Base-by-base conservation (phyloP, 257 asterid genomes). In the Lycium ferocissimum region DNA sequence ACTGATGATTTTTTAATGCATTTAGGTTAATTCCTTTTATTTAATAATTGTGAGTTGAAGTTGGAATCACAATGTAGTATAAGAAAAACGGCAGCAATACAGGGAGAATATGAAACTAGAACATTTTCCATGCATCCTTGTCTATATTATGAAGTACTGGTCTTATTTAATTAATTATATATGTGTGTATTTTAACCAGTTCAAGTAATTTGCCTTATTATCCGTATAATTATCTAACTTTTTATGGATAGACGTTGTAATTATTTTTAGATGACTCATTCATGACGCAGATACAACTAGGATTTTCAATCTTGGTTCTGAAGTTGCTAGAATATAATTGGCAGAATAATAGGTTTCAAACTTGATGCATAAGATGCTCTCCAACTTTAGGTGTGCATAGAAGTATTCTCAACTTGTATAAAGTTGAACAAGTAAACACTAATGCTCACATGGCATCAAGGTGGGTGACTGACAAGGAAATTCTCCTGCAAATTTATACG, bases 31-130 rank as follows among this genome's bases (percentile, higher is more conserved):
- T 3, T 3, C 2, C 1, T 70, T 67, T 38, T 70, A 70, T 70
- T 40, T 1, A 38, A 17, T 38, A 70, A 22, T 22, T 76, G 62
- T 26, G 8, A 49, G 13, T 51, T 12, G 81, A 76, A 26, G 15
- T 37, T 69, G 6, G 13, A 43, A 66, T 8, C 13, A 66, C 7
- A 66, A 66, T 67, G 1, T 67, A 70, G 33, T 70, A 7, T 4
- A 3, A 70, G 79, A 70, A 38, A 70, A 70, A 40, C 79, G 15
- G 17, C 1, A 33, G 49, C 26, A 38, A 53, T 3, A 51, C 26
- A 13, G 65, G 65, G 51, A 61, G 15, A 53, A 76, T 76, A 65
- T 14, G 20, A 76, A 76, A 76, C 26, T 51, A 76, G 82, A 43
- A 8, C 4, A 38, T 38, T 70, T 38, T 17, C 47, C 65, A 76